phyloP scores from a whole-genome alignment of 2,329 filamentous ascomycete genomes.

The Bipolaris victoriae region DNA sequence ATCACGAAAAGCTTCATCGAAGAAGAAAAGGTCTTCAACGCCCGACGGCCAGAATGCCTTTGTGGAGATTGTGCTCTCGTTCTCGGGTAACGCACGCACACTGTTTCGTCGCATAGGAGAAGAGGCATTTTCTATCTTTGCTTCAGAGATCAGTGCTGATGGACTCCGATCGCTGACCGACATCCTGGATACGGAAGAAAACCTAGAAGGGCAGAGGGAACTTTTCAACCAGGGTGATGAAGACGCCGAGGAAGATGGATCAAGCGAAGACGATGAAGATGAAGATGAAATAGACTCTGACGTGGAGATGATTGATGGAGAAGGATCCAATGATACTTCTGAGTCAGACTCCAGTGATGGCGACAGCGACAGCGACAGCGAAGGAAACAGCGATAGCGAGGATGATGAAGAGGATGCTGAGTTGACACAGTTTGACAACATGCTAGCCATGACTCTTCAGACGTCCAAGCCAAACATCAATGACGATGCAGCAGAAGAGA shows the following conservation, averaged over 20 bases:
- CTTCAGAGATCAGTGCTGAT: conserved; percentile 72
- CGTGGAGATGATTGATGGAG: conserved; percentile 54
- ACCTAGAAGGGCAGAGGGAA: conserved; percentile 79
- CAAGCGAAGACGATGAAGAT: conserved; percentile 57
- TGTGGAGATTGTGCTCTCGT: conserved; percentile 87
- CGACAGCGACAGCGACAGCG: conserved; percentile 34
- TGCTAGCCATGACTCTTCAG: conserved; percentile 78
- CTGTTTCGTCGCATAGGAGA: conserved; percentile 86
- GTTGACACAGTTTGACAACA: conserved; percentile 70
- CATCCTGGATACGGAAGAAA: conserved; percentile 80
- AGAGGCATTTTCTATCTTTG: conserved; percentile 86
- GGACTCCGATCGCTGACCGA: conserved; percentile 72
- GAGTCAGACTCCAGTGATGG: conserved; percentile 23
- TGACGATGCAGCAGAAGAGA: conserved; percentile 67
- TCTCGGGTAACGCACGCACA: conserved; percentile 83
- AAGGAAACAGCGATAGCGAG: conserved; percentile 17
- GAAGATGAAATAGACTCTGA: conserved; percentile 56
- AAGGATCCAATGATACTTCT: conserved; percentile 29
- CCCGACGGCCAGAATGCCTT: conserved; percentile 53
- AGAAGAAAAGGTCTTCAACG: conserved; percentile 34
- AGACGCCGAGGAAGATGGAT: conserved; percentile 48
- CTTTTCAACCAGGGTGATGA: conserved; percentile 72
- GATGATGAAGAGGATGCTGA: conserved; percentile 57
- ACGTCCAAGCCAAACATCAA: conserved; percentile 62
- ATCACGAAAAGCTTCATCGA: conserved; percentile 69